Conservation (phyloP, 106 monocot species). For the Vanilla planifolia region DNA sequence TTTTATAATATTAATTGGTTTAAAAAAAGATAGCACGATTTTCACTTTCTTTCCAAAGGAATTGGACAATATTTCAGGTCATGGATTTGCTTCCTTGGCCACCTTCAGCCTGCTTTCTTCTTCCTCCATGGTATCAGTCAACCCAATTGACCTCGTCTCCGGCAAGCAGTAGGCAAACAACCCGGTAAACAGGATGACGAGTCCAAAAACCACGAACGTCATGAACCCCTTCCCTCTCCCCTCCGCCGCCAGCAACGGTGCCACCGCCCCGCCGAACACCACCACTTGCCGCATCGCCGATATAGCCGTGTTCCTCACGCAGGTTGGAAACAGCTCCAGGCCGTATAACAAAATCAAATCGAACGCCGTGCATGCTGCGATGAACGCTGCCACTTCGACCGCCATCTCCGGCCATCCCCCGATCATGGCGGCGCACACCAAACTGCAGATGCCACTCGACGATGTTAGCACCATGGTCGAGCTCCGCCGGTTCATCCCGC, state of each 20-base stretch:
- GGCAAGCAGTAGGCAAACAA: neutral
- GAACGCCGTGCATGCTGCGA: conserved; percentile 24
- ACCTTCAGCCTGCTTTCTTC: neutral
- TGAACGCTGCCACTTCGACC: conserved; percentile 51
- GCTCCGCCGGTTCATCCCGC: conserved; percentile 26
- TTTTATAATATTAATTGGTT: too few species aligned
- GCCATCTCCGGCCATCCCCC: conserved; percentile 21
- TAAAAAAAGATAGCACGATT: too few species aligned
- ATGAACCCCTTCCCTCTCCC: conserved; percentile 5
- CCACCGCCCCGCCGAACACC: conserved; percentile 9
- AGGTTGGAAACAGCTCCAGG: conserved; percentile 22
- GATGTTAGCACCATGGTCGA: conserved; percentile 21
- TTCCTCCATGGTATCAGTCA: conserved; percentile 6
- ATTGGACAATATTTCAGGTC: too few species aligned
- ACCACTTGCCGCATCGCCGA: conserved; percentile 10
- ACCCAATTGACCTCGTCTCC: neutral
- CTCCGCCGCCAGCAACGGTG: conserved; percentile 10
- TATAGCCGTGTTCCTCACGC: conserved; percentile 19
- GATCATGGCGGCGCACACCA: conserved; percentile 22
- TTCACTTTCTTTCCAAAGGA: too few species aligned
- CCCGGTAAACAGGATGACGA: neutral
- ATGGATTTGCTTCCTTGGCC: neutral
- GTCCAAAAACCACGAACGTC: conserved; percentile 10
- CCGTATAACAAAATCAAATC: conserved; percentile 13
- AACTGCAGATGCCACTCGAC: conserved; percentile 31